These are phyloP conservation scores for Sungouiella blattae DNA, from an alignment of 805 yeast species.

Conservation along the genomic window DNA sequence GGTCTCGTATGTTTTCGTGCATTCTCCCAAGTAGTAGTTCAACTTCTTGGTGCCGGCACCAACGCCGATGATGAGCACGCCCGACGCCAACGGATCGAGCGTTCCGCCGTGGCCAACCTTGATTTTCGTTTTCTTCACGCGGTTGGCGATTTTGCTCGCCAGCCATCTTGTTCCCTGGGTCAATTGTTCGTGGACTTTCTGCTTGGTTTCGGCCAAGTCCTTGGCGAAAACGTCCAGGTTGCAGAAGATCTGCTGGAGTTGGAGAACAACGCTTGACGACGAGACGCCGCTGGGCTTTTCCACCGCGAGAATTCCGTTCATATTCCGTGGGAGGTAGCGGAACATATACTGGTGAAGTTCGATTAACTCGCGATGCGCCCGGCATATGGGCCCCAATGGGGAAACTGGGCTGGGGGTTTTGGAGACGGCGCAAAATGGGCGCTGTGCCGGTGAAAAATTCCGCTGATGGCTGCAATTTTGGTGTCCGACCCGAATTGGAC, in stretches of 20 bases:
- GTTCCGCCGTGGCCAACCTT: conserved; percentile 99
- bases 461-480: too few species aligned
- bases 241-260: conserved; percentile 61
- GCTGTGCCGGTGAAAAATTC: too few species aligned
- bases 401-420: too few species aligned
- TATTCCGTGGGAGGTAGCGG: conserved; percentile 22
- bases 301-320: conserved; percentile 94
- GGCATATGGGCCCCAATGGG: too few species aligned
- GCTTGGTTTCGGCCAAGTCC: conserved; percentile 49
- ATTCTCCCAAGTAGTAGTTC: conserved; percentile 65
- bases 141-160: conserved; percentile 48
- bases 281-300: conserved; percentile 85
- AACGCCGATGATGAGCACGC: conserved; percentile 88
- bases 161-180: conserved; percentile 38
- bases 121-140: conserved; percentile 53
- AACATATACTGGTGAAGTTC: too few species aligned
- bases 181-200: conserved; percentile 40
- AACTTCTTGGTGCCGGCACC: conserved; percentile 86
- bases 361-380: too few species aligned
- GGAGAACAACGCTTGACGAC: conserved; percentile 69
- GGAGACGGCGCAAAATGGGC: too few species aligned
- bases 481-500: too few species aligned
- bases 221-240: conserved; percentile 53
- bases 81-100: conserved; percentile 92
- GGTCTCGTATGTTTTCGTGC: conserved; percentile 77